Percentiles rank a stretch among this genome's conserved stretches.
Conservation (phyloP, 306 rosid genomes). For the Dryas octopetala region DNA sequence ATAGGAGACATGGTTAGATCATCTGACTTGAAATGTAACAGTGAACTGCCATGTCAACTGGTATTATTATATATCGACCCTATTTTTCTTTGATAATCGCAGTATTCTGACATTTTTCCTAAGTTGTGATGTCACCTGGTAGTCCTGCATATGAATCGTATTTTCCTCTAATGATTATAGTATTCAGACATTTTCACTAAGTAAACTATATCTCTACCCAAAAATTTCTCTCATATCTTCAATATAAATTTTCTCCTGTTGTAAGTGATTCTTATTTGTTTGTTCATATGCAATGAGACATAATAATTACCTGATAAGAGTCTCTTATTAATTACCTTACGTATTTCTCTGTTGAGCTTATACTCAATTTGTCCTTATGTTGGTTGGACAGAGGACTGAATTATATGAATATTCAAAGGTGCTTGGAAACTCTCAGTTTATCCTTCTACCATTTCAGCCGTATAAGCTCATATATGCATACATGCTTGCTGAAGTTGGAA, state of each 20-base stretch:
- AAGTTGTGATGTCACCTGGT: background rate
- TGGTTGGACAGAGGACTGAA: slow-evolving; percentile 80
- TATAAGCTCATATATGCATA: slow-evolving; percentile 88
- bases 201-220: background rate
- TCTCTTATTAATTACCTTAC: slow-evolving; percentile 1
- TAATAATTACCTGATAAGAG: background rate
- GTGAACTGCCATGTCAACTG: too few species aligned
- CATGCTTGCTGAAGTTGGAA: slow-evolving; percentile 97
- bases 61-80: too few species aligned
- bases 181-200: background rate
- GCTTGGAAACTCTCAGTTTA: slow-evolving; percentile 92
- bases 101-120: background rate
- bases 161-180: too few species aligned
- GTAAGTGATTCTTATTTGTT: background rate
- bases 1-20: background rate
- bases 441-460: slow-evolving; percentile 81
- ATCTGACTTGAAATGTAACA: background rate
- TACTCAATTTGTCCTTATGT: slow-evolving; percentile 27
- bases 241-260: background rate
- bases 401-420: slow-evolving; percentile 88
- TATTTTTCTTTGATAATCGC: background rate
- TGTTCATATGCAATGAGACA: background rate
- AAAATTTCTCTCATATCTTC: background rate
- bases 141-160: background rate
- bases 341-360: slow-evolving; percentile 11